Conservation (phyloP, 169 alveolate species). For the Haemoproteus tartakovskyi region DNA sequence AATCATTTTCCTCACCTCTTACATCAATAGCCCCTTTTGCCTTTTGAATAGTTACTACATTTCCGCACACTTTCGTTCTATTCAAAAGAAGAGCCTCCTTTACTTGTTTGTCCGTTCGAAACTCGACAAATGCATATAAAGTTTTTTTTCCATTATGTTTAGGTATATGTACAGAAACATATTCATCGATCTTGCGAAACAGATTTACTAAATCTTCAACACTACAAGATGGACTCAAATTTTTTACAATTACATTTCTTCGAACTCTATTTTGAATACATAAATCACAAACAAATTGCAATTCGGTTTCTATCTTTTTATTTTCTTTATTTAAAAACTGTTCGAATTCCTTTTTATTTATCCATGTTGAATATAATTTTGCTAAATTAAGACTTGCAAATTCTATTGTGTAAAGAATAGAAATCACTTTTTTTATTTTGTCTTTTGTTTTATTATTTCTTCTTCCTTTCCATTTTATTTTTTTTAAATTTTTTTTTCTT, state of each 20-base stretch:
- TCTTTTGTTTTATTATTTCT: background rate
- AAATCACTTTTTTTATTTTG: background rate
- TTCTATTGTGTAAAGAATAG: conserved; percentile 16
- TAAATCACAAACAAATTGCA: conserved; percentile 9
- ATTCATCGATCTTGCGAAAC: conserved; percentile 26
- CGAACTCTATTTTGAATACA: conserved; percentile 8
- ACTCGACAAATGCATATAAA: conserved; percentile 40
- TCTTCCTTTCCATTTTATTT: background rate
- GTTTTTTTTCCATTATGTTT: conserved; percentile 40
- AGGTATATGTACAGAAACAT: conserved; percentile 16
- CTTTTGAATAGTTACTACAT: conserved; percentile 4
- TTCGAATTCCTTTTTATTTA: conserved; percentile 9
- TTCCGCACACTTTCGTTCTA: conserved; percentile 29
- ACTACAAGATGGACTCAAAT: conserved; percentile 30
- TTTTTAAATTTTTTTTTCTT: background rate
- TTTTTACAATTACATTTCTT: conserved; percentile 35
- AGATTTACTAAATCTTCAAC: conserved; percentile 41
- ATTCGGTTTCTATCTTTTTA: background rate
- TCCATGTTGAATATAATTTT: background rate
- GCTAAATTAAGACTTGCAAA: conserved; percentile 35
- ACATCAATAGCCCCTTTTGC: too few relatives aligned
- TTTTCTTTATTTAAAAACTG: conserved; percentile 9
- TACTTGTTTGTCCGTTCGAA: conserved; percentile 5
- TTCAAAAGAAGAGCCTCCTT: conserved; percentile 26
- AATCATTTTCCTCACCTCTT: background rate